These are phyloP conservation scores for Sungouiozyma intestinalis DNA, from an alignment of 805 yeast genomes.

Conservation along the genomic window DNA sequence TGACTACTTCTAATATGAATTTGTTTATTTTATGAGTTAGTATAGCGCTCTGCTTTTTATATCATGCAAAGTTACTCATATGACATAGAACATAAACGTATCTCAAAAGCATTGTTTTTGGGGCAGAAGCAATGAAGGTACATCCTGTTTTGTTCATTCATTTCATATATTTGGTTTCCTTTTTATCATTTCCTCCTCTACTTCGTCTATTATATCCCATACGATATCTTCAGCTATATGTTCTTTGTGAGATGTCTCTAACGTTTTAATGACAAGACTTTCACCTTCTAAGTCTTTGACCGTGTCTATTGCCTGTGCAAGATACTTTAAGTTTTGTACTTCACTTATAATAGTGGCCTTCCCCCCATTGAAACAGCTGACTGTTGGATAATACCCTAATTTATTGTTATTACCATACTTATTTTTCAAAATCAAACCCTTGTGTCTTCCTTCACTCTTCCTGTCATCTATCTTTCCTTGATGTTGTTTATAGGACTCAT, in stretches of 20 bases:
- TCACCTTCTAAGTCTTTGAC: constrained; percentile 13
- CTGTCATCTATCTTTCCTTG: neutral
- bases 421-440: constrained; percentile 20
- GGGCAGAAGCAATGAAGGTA: too few species aligned
- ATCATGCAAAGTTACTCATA: too few species aligned
- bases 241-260: constrained; percentile 54
- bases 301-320: constrained; percentile 4
- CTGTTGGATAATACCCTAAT: constrained; percentile 85
- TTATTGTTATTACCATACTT: constrained; percentile 64
- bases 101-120: too few species aligned
- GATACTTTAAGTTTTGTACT: constrained; percentile 40
- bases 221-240: constrained; percentile 69
- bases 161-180: neutral
- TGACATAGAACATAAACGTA: too few species aligned
- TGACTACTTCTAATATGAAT: too few species aligned
- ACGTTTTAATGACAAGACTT: constrained; percentile 34
- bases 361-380: constrained; percentile 75
- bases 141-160: too few species aligned
- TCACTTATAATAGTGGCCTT: constrained; percentile 61
- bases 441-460: constrained; percentile 1
- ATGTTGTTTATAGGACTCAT: constrained; percentile 7
- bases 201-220: constrained; percentile 79
- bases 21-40: too few species aligned
- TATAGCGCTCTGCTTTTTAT: too few species aligned
- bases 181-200: constrained; percentile 38